Conservation (phyloP, 78 protist species). For the Dictyostelium purpureum region DNA sequence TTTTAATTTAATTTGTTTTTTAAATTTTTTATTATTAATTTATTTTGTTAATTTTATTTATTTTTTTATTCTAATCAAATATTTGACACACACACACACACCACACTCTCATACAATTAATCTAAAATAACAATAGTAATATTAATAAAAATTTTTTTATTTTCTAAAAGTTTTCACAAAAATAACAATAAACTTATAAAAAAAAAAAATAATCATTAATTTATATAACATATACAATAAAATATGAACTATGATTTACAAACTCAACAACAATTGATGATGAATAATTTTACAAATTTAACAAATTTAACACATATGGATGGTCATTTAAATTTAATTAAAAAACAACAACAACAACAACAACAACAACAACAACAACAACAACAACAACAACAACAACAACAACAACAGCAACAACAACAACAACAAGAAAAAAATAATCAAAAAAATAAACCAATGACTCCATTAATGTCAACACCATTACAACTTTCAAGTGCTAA, state of each 20-base stretch:
- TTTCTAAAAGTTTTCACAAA: too few relatives aligned
- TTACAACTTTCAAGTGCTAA: constrained; percentile 15
- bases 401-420: not conserved
- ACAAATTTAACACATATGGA: constrained; percentile 9
- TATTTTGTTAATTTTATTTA: too few relatives aligned
- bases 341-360: not conserved
- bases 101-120: too few relatives aligned
- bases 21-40: too few relatives aligned
- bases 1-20: too few relatives aligned
- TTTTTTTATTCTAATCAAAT: too few relatives aligned
- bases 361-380: not conserved
- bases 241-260: not conserved
- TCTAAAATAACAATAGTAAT: too few relatives aligned
- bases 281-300: constrained; percentile 13
- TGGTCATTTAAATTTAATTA: not conserved
- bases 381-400: not conserved
- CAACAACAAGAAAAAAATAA: not conserved
- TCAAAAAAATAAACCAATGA: not conserved
- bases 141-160: too few relatives aligned
- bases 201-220: too few relatives aligned
- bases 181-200: too few relatives aligned
- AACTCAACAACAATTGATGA: not conserved
- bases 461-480: constrained; percentile 5
- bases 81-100: too few relatives aligned
- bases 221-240: too few relatives aligned